Conservation (phyloP, 1,139 yeast species). For the Yamadazyma taylorii region DNA sequence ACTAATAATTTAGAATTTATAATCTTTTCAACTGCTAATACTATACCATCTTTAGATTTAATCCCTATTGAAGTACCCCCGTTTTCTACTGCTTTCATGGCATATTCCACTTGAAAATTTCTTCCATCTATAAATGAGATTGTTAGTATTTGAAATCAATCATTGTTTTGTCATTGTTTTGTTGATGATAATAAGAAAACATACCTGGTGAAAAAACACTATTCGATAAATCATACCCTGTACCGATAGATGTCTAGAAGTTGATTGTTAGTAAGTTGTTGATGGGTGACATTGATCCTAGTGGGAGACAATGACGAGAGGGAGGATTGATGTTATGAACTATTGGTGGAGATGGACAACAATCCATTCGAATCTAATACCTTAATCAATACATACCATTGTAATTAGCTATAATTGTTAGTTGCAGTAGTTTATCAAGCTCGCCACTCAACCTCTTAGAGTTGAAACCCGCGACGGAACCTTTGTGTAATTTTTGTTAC, state of each 20-base stretch:
- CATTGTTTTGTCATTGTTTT: no score
- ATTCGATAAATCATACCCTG: slow-evolving; percentile 95
- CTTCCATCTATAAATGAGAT: slow-evolving; percentile 66
- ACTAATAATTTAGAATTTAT: slow-evolving; percentile 84
- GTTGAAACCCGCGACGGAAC: not conserved
- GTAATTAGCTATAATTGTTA: not conserved
- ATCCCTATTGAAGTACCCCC: slow-evolving; percentile 96
- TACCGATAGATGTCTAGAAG: slow-evolving; percentile 78
- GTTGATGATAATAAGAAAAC: slow-evolving; percentile 24
- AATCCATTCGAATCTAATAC: not conserved
- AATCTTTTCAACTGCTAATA: slow-evolving; percentile 93
- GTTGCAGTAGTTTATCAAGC: not conserved
- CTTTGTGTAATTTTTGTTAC: slow-evolving; percentile 3
- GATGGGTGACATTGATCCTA: no score
- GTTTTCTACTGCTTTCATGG: slow-evolving; percentile 95
- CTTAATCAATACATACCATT: slow-evolving; percentile 13
- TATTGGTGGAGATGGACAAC: no score
- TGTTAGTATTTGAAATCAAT: no score
- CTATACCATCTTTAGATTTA: slow-evolving; percentile 89
- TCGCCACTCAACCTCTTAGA: slow-evolving; percentile 14
- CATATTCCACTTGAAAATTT: slow-evolving; percentile 98
- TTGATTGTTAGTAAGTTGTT: slow-evolving; percentile 21
- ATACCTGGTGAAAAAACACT: slow-evolving; percentile 65
- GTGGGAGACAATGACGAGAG: no score
- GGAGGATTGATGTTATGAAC: no score